phyloP scores from a whole-genome alignment of 108 stramenopile genomes.

The Fistulifera pelliculosa region DNA sequence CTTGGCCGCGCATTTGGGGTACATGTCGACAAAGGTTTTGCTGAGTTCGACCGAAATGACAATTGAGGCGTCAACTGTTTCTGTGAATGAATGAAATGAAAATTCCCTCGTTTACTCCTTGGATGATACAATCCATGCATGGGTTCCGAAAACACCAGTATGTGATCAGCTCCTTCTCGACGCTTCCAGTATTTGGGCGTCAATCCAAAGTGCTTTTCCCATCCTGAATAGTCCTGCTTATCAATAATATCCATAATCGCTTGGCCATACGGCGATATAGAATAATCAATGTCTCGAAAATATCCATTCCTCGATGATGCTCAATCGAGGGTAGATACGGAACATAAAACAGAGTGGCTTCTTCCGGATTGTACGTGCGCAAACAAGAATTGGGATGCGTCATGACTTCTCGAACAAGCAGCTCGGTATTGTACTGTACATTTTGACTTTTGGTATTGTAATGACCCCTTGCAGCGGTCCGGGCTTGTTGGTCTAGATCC shows the following conservation, averaged over 20 bases:
- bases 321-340: conserved; percentile 32
- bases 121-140: conserved; percentile 29
- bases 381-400: conserved; percentile 31
- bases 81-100: conserved; percentile 26
- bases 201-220: conserved; percentile 26
- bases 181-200: conserved; percentile 33
- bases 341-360: conserved; percentile 32
- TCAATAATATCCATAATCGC: conserved; percentile 23
- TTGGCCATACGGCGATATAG: conserved; percentile 22
- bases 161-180: conserved; percentile 30
- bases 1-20: conserved; percentile 26
- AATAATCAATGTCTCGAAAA: background rate
- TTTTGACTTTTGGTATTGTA: conserved; percentile 18
- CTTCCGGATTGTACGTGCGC: conserved; percentile 26
- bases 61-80: conserved; percentile 31
- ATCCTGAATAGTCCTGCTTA: conserved; percentile 9
- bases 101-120: conserved; percentile 7
- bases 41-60: conserved; percentile 25
- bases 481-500: conserved; percentile 16
- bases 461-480: conserved; percentile 6
- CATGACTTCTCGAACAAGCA: conserved; percentile 28
- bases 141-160: conserved; percentile 30
- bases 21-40: conserved; percentile 25
- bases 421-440: conserved; percentile 22
- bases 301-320: conserved; percentile 18